Percentiles rank a stretch among this genome's conserved stretches.
Evolutionary conservation across 257 asterid genomes (phyloP).

Genomic region (Solanum pinnatisectum): DNA sequence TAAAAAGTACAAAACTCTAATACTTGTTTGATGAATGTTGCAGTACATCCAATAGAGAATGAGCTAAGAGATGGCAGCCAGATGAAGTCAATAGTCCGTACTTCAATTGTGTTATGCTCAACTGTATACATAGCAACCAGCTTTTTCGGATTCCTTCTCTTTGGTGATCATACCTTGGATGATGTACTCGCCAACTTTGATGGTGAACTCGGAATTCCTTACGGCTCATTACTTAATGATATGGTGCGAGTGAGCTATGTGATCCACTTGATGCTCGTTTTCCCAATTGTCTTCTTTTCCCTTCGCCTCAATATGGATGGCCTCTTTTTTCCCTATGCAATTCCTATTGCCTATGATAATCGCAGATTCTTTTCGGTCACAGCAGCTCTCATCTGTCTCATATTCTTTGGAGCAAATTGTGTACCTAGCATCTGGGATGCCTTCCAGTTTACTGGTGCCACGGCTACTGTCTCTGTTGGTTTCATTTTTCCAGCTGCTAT

Average conservation of each 20-base stretch:
- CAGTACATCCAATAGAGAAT: constrained; percentile 83
- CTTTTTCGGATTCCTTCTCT: constrained; percentile 75
- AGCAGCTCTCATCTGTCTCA: constrained; percentile 47
- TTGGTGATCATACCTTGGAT: constrained; percentile 67
- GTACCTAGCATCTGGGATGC: constrained; percentile 93
- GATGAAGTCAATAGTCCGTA: constrained; percentile 65
- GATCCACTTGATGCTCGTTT: constrained; percentile 79
- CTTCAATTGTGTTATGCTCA: constrained; percentile 60
- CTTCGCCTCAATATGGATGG: constrained; percentile 80
- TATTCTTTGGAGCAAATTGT: constrained; percentile 71
- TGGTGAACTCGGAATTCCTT: constrained; percentile 73
- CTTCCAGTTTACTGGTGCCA: constrained; percentile 89
- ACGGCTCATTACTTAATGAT: constrained; percentile 55
- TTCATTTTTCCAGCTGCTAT: constrained; percentile 77
- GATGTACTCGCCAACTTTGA: constrained; percentile 84
- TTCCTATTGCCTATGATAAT: constrained; percentile 57
- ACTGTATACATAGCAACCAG: constrained; percentile 66
- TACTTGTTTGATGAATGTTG: background rate
- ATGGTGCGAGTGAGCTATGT: constrained; percentile 76
- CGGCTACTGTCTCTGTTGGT: constrained; percentile 81
- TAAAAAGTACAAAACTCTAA: background rate
- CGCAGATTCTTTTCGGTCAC: constrained; percentile 56
- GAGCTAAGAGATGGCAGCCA: constrained; percentile 62
- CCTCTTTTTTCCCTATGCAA: constrained; percentile 52
- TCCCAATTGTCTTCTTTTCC: constrained; percentile 74